Base-by-base conservation (phyloP, 2,329 filamentous ascomycete genomes). In the Blastomyces gilchristii region DNA sequence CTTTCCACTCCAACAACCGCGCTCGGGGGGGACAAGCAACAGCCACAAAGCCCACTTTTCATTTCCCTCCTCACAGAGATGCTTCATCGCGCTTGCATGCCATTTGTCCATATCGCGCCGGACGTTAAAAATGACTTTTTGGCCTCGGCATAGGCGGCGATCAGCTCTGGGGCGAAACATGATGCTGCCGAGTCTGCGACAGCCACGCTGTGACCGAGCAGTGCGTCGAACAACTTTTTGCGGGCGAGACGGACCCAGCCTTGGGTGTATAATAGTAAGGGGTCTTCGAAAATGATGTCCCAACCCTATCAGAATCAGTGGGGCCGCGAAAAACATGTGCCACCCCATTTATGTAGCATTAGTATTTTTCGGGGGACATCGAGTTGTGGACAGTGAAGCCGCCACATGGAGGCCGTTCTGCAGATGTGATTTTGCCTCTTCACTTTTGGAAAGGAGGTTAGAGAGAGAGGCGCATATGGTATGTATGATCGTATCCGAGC, bases 111-210 rank as follows among this genome's bases (percentile, higher is more conserved):
- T 31, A 41, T 63, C 59, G 31, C 63, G 57, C 2, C 58, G 18
- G n/a, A 65, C 65, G 2, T 68, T 71, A 37, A 76, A 64, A 9
- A 76, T 72, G 58, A 76, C 69, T 60, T 76, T 76, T 76, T 76
- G 1, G 74, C 76, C 0, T 72, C 67, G 0, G 76, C 76, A 60
- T 77, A 77, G 1, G 71, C 69, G 5, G 63, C 60, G 14, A 73
- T 63, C 2, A 78, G 65, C 56, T 78, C 76, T 37, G 68, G 68
- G 3, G 68, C 70, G 65, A 78, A 77, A n/a, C 69, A 63, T 7
- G 63, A 64, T 7, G 68, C 70, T 0, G 76, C 74, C 28, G 71
- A 63, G 54, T 78, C 76, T 1, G 70, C 70, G 6, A 71, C 64
- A 7, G 71, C 72, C 18, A 64, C 65, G 56, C 63, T 68, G 50